Base-by-base conservation (phyloP, 345 rosid genomes). In the Salix caprea region DNA sequence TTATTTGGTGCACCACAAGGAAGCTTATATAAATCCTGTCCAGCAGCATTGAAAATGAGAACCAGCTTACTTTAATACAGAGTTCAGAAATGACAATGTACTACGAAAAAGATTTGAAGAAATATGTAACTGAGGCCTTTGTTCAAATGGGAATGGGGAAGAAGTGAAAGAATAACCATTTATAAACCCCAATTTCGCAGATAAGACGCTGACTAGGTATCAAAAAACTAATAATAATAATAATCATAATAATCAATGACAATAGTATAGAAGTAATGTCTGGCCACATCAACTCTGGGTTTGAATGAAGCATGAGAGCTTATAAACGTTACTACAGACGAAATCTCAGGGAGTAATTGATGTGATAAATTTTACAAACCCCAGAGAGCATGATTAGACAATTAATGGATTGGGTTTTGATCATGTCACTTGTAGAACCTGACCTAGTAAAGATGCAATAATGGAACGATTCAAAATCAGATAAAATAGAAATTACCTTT, bases 401-500 rank as follows among this genome's bases (percentile, higher is more conserved):
- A 69, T 32, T 34, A 28, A 11, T 14, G 56, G 40, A 24, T 46
- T 26, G 21, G 54, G 48, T 37, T 44, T 67, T 62, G 39, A 13
- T 40, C 66, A 44, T 44, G 32, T 73, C 67, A 77, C 18, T 19
- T 36, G 2, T 3, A 32, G 56, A 61, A 24, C 24, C 13, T 71
- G 77, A 64, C n/a, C 26, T 50, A 54, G 34, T 15, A 48, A 46
- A 73, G 71, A 23, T 70, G 71, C 66, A 77, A 48, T 32, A 50
- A 54, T 67, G n/a, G 71, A 64, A 23, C 10, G 56, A 69, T 50
- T 44, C 61, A 68, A 46, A 46, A 67, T 10, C 8, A 7, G 39
- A 39, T 62, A 46, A 56, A 77, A 28, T 16, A 70, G 65, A 64
- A 19, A 58, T 83, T 88, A 93, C 98, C 90, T 79, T 87, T 71